Percentiles rank a stretch among this genome's conserved stretches.
These are phyloP conservation scores for Saccharomyces pastorianus DNA, from an alignment of 1,139 yeast genomes.

Conservation along the genomic window DNA sequence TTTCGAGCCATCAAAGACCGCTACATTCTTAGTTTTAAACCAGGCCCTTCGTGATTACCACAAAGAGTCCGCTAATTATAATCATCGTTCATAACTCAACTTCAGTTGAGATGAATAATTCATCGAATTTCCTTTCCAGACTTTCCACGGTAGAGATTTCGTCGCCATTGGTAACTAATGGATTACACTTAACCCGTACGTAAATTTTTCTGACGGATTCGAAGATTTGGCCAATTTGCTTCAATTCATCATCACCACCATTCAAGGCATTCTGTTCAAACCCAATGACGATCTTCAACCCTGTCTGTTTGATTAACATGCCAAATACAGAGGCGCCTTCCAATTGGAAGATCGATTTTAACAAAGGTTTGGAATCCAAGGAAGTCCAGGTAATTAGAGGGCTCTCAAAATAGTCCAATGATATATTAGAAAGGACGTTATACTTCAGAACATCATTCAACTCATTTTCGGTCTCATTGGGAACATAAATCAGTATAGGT, in stretches of 20 bases:
- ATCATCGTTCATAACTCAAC: background rate
- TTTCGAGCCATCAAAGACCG: background rate
- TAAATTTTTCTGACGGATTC: conserved; percentile 20
- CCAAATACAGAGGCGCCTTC: conserved; percentile 28
- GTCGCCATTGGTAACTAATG: conserved; percentile 13
- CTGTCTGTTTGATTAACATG: conserved; percentile 22
- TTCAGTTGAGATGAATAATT: background rate
- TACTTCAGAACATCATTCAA: conserved; percentile 23
- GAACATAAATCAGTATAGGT: conserved; percentile 23
- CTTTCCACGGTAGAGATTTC: conserved; percentile 4
- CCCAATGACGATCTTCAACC: conserved; percentile 27
- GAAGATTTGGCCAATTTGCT: conserved; percentile 14
- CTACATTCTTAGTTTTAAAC: background rate
- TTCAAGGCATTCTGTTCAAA: conserved; percentile 10
- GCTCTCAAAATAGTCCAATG: conserved; percentile 30
- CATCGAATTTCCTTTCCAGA: conserved; percentile 9
- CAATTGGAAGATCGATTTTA: conserved; percentile 22
- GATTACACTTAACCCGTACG: conserved; percentile 23
- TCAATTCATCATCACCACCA: conserved; percentile 9
- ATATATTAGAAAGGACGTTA: conserved; percentile 27
- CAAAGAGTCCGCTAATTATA: background rate
- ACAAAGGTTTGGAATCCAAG: conserved; percentile 10
- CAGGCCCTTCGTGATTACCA: background rate
- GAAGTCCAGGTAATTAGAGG: conserved; percentile 19
- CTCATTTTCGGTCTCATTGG: conserved; percentile 10